phyloP scores from a whole-genome alignment of 1,139 yeast species.

The Kurtzmaniella natalensis region DNA sequence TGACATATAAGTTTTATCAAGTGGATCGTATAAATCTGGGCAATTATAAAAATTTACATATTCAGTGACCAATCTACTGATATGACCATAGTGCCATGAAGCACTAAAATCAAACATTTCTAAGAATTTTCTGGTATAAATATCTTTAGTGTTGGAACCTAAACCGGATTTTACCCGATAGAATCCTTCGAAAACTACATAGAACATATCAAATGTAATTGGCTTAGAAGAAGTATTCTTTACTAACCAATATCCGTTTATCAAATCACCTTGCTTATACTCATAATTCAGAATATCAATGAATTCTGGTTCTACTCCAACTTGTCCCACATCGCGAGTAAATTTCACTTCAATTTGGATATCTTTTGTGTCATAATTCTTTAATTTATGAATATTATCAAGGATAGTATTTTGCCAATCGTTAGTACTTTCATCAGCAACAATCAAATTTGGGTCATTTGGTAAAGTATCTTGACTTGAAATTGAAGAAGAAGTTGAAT shows the following conservation, averaged over 20 bases:
- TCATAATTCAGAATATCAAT: constrained; percentile 34
- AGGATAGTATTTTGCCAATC: constrained; percentile 37
- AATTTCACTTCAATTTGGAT: constrained; percentile 27
- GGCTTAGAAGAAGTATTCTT: constrained; percentile 21
- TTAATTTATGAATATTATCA: constrained; percentile 34
- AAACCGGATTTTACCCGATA: constrained; percentile 13
- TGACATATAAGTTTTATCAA: constrained; percentile 24
- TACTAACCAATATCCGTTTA: constrained; percentile 35
- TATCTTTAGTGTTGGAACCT: constrained; percentile 9
- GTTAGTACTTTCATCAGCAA: constrained; percentile 31
- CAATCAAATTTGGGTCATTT: constrained; percentile 9
- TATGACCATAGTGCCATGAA: constrained; percentile 29
- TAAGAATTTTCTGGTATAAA: constrained; percentile 22
- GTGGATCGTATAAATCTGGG: constrained; percentile 17
- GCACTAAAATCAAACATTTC: constrained; percentile 45
- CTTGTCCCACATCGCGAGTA: constrained; percentile 34
- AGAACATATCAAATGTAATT: constrained; percentile 40
- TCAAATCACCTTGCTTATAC: constrained; percentile 37
- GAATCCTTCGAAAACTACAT: constrained; percentile 38
- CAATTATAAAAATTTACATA: constrained; percentile 15
- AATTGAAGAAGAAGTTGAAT: neutral
- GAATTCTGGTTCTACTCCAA: constrained; percentile 22
- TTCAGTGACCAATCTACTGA: constrained; percentile 31
- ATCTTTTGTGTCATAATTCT: constrained; percentile 23
- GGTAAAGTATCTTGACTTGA: neutral